phyloP scores from a whole-genome alignment of 179 eudicot genomes.

The Silene vulgaris region DNA sequence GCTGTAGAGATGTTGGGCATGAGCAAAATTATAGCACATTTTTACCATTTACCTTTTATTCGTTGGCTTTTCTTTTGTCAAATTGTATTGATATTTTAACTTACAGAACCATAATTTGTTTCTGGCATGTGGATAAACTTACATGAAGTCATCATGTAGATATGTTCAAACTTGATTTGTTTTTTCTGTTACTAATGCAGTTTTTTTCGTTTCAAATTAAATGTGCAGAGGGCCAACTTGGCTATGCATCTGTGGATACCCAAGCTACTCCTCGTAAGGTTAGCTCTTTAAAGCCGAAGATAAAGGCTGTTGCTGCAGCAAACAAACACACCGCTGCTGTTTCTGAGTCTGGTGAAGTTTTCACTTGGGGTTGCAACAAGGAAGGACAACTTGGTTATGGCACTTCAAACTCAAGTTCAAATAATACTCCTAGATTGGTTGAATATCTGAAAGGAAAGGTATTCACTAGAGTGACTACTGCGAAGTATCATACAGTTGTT shows the following conservation, averaged over 20 bases:
- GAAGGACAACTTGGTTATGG: constrained; percentile 99
- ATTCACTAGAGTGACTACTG: constrained; percentile 60
- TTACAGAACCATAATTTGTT: background rate
- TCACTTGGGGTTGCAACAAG: constrained; percentile 97
- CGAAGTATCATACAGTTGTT: constrained; percentile 87
- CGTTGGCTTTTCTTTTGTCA: background rate
- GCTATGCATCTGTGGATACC: constrained; percentile 91
- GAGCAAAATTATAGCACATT: background rate
- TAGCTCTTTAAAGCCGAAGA: constrained; percentile 67
- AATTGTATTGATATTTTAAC: too few species aligned
- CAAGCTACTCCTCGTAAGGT: constrained; percentile 97
- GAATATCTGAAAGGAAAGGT: constrained; percentile 86
- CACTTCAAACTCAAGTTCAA: constrained; percentile 90
- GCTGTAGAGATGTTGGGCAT: background rate
- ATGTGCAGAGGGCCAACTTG: constrained; percentile 95
- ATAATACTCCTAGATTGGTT: constrained; percentile 80
- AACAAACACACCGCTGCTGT: constrained; percentile 92
- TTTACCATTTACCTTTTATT: too few species aligned
- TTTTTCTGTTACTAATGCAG: background rate
- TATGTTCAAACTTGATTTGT: background rate
- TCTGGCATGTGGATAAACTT: background rate
- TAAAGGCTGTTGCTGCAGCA: constrained; percentile 90
- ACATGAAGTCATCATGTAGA: background rate
- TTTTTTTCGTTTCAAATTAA: constrained; percentile 7
- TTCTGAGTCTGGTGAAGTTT: constrained; percentile 87